Base-by-base conservation (phyloP, 2,329 filamentous ascomycete species). In the Botrytis hyacinthi region DNA sequence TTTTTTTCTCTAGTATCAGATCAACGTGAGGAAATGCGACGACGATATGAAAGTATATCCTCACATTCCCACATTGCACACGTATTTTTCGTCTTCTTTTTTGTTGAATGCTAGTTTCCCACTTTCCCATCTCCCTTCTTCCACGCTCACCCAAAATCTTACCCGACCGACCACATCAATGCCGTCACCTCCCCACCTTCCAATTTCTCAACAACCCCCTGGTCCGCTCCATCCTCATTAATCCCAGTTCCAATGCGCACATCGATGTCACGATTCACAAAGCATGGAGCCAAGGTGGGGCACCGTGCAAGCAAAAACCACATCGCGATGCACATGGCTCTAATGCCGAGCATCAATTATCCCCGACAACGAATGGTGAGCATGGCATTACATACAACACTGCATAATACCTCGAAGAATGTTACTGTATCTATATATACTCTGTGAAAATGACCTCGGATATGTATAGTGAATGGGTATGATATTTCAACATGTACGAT, bases 311-410 rank as follows among this genome's bases (percentile, higher is more conserved):
- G 26, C 35, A 37, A 40, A 26, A 62, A 40, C 37, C 48, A 54
- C 48, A 51, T 51, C 48, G 26, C 48, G 48, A 51, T 51, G 48
- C 48, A 10, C 29, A 60, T 12, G 29, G 63, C 29, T 51, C 59
- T 8, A 3, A 44, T 44, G 61, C 61, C 48, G 32, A 40, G 42
- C 61, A 62, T n/a, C 35, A 60, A 32, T 16, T 10, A 67, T 70
- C 68, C n/a, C 57, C 68, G 22, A 61, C n/a, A 18, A 20, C 69
- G 69, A 71, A 71, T 62, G 4, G 57, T 10, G 29, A 63, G 61
- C 69, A 61, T 29, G 20, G 40, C n/a, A 71, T 71, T 71, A 62
- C 69, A 22, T 46, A 37, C 29, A 40, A 16, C 68, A 63, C 20
- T 26, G 22, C 22, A 4, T 22, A 40, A 35, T 22, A 7, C 32